Evolutionary conservation across 192 early-diverging fungal species (phyloP), one percentile per base, ranked within the genome.

Genomic region (Coemansia sp.): DNA sequence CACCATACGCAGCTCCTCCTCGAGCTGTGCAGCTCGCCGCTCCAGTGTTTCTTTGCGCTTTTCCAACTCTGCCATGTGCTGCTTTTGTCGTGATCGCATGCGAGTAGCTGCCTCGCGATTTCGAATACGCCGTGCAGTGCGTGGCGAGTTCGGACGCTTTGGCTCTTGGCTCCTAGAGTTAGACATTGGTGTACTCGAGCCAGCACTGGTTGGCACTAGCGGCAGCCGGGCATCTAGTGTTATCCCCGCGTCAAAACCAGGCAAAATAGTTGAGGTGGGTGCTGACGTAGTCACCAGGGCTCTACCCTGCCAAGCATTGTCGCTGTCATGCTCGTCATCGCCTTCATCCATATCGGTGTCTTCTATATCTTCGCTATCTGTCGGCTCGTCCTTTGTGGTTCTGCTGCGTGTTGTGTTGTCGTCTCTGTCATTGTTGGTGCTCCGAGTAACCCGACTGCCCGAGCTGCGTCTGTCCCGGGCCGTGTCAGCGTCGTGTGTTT

Each of bases 41-140:
- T 79, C 77, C 21, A 79, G 57, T 6, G 56, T 47, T 16, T 37
- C 51, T 60, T 79, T 79, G 61, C 77, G 67, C 52, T 70, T 50
- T 61, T 79, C 71, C 22, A 79, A 53, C 51, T 73, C 64, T 5
- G 54, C 77, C 64, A 79, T 38, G 19, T 79, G 77, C 58, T 74
- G 77, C 49, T 71, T 73, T 63, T 79, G 77, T 45, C 77, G 64
- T 14, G 62, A 63, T 12, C 77, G 77, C 77, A 79, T 79, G 43
- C 77, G 67, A 1, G 77, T 71, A 9, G 77, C 71, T 0, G 77
- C 77, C 37, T 73, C n/a, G 1, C 71, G 59, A 50, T 79, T 79
- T 7, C 77, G 31, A n/a, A 64, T 51, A 21, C 77, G 58, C 5
- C 77, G 67, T 12, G 62, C 64, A 16, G 77, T 70, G 50, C 68